A percentile compares a stretch with the other conserved stretches of the same genome.
phyloP scores from a whole-genome alignment of 2,329 filamentous ascomycete genomes.

The Diatrype stigma region DNA sequence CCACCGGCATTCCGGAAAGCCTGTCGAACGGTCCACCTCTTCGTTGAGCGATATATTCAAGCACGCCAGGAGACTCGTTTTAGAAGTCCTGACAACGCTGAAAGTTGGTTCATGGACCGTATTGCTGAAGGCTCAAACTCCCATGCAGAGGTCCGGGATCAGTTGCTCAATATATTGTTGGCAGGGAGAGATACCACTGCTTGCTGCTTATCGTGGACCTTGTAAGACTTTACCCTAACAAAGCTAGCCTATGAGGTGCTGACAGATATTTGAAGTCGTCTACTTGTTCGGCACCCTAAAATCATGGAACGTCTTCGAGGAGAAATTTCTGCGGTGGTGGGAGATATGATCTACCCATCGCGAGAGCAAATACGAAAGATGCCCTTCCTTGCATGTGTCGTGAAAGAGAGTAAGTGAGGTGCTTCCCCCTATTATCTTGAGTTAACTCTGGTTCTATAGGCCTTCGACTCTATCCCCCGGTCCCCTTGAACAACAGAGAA shows the following conservation, averaged over 20 bases:
- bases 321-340: slow-evolving; percentile 11
- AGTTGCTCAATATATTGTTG: slow-evolving; percentile 19
- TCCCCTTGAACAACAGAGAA: slow-evolving; percentile 45
- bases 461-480: slow-evolving; percentile 46
- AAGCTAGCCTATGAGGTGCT: too few species aligned
- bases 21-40: too few species aligned
- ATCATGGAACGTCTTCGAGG: slow-evolving; percentile 5
- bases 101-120: slow-evolving; percentile 5
- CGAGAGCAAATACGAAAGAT: slow-evolving; percentile 16
- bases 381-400: slow-evolving; percentile 15
- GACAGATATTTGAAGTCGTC: too few species aligned
- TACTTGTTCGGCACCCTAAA: too few species aligned
- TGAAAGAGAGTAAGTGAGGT: slow-evolving; percentile 5
- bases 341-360: slow-evolving; percentile 8
- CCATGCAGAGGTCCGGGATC: slow-evolving; percentile 14
- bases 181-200: slow-evolving; percentile 21
- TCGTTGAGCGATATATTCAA: slow-evolving; percentile 13
- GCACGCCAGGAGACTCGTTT: neutral
- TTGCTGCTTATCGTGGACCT: slow-evolving; percentile 19
- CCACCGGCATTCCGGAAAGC: slow-evolving; percentile 24
- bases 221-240: slow-evolving; percentile 4
- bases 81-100: neutral
- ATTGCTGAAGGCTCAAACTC: neutral
- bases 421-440: too few species aligned
- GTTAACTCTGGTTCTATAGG: slow-evolving; percentile 18